A percentile compares a stretch with the other conserved stretches of the same genome.
phyloP scores from a whole-genome alignment of 257 asterid genomes.

The Cordia subcordata region DNA sequence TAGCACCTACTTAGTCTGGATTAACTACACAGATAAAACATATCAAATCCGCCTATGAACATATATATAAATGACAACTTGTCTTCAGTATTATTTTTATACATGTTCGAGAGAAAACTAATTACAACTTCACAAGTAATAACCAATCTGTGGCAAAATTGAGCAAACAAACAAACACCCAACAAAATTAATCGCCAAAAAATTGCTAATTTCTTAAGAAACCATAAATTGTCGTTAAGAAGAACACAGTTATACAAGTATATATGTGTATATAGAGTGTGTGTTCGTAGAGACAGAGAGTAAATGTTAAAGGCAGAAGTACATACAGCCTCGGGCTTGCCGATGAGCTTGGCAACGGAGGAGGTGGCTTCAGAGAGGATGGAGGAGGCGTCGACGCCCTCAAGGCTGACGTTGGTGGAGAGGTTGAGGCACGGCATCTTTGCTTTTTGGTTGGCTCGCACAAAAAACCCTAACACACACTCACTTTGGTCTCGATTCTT shows the following conservation, averaged over 20 bases:
- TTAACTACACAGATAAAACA: no score
- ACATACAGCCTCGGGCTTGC: constrained; percentile 88
- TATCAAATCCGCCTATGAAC: no score
- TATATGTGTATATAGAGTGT: background rate
- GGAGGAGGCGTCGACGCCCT: constrained; percentile 74
- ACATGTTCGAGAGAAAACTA: no score
- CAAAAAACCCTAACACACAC: no score
- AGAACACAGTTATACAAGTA: background rate
- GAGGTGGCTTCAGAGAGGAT: constrained; percentile 89
- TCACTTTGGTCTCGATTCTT: no score
- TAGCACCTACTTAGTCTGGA: no score
- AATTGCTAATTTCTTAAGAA: no score
- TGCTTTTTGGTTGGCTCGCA: background rate
- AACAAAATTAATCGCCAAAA: background rate
- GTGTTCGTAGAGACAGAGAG: background rate
- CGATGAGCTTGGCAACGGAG: constrained; percentile 75
- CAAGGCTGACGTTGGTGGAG: constrained; percentile 84
- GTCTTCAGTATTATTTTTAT: no score
- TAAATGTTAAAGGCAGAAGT: background rate
- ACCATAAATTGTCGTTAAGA: background rate
- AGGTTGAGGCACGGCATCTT: constrained; percentile 95
- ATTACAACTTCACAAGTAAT: no score
- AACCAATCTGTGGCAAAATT: no score
- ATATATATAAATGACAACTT: no score
- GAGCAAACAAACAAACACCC: background rate